Evolutionary conservation across 1,139 yeast species (phyloP), one percentile per base, ranked within the genome.

Genomic region (Protomyces lactucae-debilis): DNA sequence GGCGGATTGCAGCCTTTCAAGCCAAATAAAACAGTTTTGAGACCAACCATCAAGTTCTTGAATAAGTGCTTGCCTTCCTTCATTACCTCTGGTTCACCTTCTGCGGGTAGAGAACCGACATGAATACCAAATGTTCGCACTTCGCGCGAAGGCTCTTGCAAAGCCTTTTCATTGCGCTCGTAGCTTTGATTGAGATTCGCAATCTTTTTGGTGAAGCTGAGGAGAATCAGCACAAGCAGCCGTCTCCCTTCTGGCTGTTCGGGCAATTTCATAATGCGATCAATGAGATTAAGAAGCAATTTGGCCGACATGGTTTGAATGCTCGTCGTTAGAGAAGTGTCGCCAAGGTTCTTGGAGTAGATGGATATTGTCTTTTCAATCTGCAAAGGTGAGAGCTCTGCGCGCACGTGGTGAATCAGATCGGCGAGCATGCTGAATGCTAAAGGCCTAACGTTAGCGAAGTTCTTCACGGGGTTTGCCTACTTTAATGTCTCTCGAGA

Each of bases 301-400:
- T 92, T 93, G 3, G 98, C 97, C 77, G 97, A 89, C 98, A 93
- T 91, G 23, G 93, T 89, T 74, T 95, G 99, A 52, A 92, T 96
- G 6, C 96, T 89, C 66, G 91, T 81, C 0, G 96, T 95, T 69
- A 95, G 77, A 0, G 95, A 79, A 70, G 85, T 86, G 72, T 93
- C 98, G 70, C 87, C 88, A 69, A 95, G 79, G 70, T 90, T 85
- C 51, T 82, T 84, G 72, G 97, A 88, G 73, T 90, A 95, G 64
- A 90, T 88, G 56, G 81, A 82, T 3, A 95, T 95, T 0, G 97
- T 89, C 66, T 88, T 86, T 86, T 96, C 87, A 10, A 93, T 88
- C 73, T 91, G 97, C 48, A 83, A 84, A 0, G 95, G 84, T 0
- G 89, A 85, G 65, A 95, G 79, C 69, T 92, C 96, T 65, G 86